Percentiles rank a stretch among this genome's conserved stretches.
Conservation (phyloP, 1,284 basidiomycete species). For the Rhodotorula sp. region DNA sequence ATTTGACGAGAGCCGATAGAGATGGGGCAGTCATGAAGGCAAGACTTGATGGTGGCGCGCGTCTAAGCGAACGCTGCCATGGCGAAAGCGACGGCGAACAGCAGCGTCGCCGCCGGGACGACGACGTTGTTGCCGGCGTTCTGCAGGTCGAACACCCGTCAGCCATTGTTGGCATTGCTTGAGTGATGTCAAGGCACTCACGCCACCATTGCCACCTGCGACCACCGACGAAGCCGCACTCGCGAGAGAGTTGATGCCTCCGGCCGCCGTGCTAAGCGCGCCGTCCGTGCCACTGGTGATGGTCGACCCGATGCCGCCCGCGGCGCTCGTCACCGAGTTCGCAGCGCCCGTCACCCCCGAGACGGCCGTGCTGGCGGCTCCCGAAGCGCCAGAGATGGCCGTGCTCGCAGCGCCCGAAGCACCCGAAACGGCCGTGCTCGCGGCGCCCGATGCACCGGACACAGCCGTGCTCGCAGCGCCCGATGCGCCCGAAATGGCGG, state of each 20-base stretch:
- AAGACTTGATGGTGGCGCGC: background rate
- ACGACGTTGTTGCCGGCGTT: background rate
- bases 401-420: background rate
- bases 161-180: too few species aligned
- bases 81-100: background rate
- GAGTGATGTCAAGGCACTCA: background rate
- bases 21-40: too few species aligned
- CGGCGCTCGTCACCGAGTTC: background rate
- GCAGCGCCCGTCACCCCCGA: background rate
- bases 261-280: background rate
- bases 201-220: background rate
- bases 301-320: background rate
- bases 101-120: conserved; percentile 1
- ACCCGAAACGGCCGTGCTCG: background rate
- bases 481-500: background rate
- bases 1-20: too few species aligned
- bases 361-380: background rate
- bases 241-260: background rate
- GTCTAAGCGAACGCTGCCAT: conserved; percentile 4
- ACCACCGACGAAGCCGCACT: background rate
- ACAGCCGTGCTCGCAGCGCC: background rate
- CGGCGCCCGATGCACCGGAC: background rate
- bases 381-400: background rate
- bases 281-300: background rate
- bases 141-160: too few species aligned